A percentile compares a stretch with the other conserved stretches of the same genome.
phyloP scores from a whole-genome alignment of 805 yeast genomes.

The Metschnikowia cubensis region DNA sequence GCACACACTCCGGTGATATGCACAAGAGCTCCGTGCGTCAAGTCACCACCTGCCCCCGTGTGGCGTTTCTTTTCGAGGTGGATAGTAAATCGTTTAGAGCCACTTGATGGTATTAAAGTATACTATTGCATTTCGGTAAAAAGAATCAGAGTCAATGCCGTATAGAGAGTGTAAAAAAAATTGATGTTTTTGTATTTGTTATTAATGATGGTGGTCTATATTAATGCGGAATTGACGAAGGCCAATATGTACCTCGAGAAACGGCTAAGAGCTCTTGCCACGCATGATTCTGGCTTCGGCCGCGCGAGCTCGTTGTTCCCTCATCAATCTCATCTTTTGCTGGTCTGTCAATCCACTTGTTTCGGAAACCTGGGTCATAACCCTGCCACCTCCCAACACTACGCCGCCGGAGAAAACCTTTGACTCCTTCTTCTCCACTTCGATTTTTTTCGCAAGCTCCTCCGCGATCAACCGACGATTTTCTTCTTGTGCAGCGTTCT shows the following conservation, averaged over 20 bases:
- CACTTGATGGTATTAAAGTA: too few relatives aligned
- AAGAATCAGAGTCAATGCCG: too few relatives aligned
- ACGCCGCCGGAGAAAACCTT: conserved; percentile 31
- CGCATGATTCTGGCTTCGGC: conserved; percentile 70
- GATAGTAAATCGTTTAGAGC: too few relatives aligned
- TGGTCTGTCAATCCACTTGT: conserved; percentile 64
- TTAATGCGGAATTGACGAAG: neutral
- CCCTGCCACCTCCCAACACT: conserved; percentile 22
- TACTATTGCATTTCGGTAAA: too few relatives aligned
- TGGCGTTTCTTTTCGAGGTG: too few relatives aligned
- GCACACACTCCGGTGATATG: neutral
- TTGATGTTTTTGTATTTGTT: neutral
- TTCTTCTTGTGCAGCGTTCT: conserved; percentile 33
- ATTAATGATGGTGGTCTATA: neutral
- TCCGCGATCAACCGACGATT: conserved; percentile 41
- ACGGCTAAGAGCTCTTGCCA: neutral
- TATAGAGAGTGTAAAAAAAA: too few relatives aligned
- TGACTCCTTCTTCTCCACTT: conserved; percentile 35
- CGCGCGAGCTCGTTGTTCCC: conserved; percentile 95
- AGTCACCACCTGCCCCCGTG: too few relatives aligned
- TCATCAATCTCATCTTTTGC: conserved; percentile 73
- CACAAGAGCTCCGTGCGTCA: neutral
- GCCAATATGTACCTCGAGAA: neutral
- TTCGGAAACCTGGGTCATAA: conserved; percentile 29
- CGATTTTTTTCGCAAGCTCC: conserved; percentile 41